Conservation (phyloP, 169 alveolate species). For the Plasmodium vivax region DNA sequence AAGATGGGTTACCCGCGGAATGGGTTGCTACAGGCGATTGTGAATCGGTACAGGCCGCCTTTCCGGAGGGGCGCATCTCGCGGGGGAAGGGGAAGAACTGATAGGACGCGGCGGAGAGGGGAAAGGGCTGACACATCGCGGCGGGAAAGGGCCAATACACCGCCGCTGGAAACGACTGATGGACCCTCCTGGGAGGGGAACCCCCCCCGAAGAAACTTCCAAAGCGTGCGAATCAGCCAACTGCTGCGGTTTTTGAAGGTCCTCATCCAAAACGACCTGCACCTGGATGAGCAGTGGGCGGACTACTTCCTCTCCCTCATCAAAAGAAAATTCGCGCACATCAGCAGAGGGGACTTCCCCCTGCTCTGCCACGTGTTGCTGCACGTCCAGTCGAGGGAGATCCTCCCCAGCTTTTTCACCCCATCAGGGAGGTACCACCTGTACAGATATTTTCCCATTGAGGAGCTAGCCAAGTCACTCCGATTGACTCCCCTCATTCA, state of each 20-base stretch:
- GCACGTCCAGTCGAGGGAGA: conserved; percentile 13
- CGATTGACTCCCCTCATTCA: background rate
- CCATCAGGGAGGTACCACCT: conserved; percentile 15
- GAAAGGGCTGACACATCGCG: too few relatives aligned
- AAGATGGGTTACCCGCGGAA: background rate
- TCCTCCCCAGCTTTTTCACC: background rate
- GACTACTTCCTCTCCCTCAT: conserved; percentile 29
- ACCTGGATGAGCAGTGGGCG: conserved; percentile 32
- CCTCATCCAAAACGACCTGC: conserved; percentile 19
- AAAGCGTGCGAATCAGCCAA: conserved; percentile 12
- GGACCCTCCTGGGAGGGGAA: too few relatives aligned
- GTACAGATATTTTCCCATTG: background rate
- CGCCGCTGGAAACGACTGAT: too few relatives aligned
- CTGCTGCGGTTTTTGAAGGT: conserved; percentile 14
- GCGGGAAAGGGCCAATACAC: too few relatives aligned
- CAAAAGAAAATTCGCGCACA: conserved; percentile 4
- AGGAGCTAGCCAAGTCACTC: background rate
- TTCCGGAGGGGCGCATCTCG: background rate
- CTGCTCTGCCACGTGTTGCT: conserved; percentile 1
- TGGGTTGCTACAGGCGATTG: background rate
- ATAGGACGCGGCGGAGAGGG: too few relatives aligned
- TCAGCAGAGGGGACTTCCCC: background rate
- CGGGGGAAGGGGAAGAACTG: background rate
- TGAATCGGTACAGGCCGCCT: conserved; percentile 22
- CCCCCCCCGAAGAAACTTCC: background rate